Percentiles rank a stretch among this genome's conserved stretches.
phyloP scores from a whole-genome alignment of 1,284 basidiomycete species.

The Apiotrichum montevideense region DNA sequence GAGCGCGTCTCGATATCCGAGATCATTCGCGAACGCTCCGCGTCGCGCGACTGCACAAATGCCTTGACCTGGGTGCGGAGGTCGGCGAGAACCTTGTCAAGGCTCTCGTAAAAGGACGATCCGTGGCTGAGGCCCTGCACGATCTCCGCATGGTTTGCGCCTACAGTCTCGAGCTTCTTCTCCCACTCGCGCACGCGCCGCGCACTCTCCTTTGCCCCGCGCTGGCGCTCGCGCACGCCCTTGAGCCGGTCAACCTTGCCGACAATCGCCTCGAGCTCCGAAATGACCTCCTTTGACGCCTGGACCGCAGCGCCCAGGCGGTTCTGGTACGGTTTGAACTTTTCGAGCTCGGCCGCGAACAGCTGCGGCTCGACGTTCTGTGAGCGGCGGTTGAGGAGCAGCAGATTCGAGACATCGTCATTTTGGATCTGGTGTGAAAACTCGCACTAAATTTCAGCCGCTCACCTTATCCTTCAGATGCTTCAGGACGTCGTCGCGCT shows the following conservation, averaged over 20 bases:
- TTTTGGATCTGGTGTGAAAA: conserved; percentile 64
- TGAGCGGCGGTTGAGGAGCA: conserved; percentile 84
- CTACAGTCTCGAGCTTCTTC: conserved; percentile 63
- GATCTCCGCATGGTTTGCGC: conserved; percentile 80
- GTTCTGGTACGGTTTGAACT: conserved; percentile 86
- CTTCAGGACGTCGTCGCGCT: conserved; percentile 78
- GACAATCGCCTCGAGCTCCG: conserved; percentile 66
- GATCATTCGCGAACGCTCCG: conserved; percentile 64
- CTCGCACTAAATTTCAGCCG: background rate
- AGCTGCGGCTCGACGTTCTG: conserved; percentile 76
- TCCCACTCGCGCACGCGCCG: conserved; percentile 67
- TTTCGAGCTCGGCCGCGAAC: conserved; percentile 89
- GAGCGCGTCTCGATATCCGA: conserved; percentile 61
- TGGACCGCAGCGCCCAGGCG: conserved; percentile 68
- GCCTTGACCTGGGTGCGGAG: conserved; percentile 59
- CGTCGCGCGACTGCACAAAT: conserved; percentile 61
- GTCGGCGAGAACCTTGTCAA: conserved; percentile 60
- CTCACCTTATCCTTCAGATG: conserved; percentile 73
- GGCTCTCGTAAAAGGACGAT: conserved; percentile 76
- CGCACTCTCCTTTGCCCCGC: conserved; percentile 63
- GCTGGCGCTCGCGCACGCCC: conserved; percentile 67
- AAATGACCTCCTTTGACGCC: conserved; percentile 64
- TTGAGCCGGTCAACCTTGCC: conserved; percentile 64
- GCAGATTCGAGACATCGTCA: conserved; percentile 92
- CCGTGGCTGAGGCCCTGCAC: conserved; percentile 80